phyloP scores from a whole-genome alignment of 1,284 basidiomycete genomes.

The Quambalaria eucalypti region DNA sequence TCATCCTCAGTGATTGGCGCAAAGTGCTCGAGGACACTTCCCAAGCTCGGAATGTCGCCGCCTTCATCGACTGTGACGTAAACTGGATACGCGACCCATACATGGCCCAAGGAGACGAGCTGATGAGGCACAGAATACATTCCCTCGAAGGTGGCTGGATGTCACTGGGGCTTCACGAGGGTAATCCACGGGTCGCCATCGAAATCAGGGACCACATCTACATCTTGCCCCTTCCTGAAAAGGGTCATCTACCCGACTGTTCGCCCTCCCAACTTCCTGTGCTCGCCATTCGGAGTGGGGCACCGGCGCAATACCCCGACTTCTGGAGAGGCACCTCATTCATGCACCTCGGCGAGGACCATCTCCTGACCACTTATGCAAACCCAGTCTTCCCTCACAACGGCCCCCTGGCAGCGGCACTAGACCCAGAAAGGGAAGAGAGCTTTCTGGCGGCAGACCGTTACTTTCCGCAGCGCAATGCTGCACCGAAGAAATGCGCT shows the following conservation, averaged over 20 bases:
- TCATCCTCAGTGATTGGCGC: not conserved
- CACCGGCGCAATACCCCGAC: not conserved
- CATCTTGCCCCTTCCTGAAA: not conserved
- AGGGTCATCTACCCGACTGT: not conserved
- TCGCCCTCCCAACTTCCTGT: not conserved
- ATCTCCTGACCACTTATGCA: not conserved
- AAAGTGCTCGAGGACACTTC: not conserved
- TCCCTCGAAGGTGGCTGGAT: no score
- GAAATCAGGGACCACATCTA: not conserved
- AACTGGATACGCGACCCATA: not conserved
- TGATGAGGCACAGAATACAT: no score
- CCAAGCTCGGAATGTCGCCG: not conserved
- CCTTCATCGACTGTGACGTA: not conserved
- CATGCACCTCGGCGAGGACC: not conserved
- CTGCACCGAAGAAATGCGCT: not conserved
- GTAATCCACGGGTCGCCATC: no score
- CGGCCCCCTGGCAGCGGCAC: not conserved
- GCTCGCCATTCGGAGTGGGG: not conserved
- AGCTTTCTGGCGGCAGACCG: not conserved
- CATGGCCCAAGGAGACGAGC: not conserved
- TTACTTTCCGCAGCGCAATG: not conserved
- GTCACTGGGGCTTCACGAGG: no score
- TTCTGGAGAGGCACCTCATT: not conserved
- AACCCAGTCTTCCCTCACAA: not conserved
- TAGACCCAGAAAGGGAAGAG: not conserved